Evolutionary conservation across 164 flowering plant genomes (phyloP).

Genomic region (Chimonanthus praecox): DNA sequence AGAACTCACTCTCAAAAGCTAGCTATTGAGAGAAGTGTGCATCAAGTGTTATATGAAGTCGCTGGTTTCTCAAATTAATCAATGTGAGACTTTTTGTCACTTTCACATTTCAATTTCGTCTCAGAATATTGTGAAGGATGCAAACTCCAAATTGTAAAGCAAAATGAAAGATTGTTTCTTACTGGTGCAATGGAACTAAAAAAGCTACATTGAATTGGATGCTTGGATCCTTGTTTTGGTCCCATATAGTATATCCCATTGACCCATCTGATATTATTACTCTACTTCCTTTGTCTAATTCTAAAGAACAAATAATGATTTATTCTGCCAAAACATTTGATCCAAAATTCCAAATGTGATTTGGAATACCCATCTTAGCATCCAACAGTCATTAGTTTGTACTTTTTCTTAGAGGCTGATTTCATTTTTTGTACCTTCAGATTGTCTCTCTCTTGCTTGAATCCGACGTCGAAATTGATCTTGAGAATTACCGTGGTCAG

Average conservation of each 20-base stretch:
- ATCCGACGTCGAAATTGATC: conserved; percentile 85
- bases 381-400: neutral
- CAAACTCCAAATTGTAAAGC: neutral
- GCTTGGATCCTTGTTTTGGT: neutral
- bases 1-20: too few species aligned
- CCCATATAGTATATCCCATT: too few species aligned
- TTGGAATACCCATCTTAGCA: neutral
- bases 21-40: too few species aligned
- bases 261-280: neutral
- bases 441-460: conserved; percentile 80
- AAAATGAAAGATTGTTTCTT: neutral
- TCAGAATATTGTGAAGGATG: neutral
- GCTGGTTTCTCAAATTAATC: too few species aligned
- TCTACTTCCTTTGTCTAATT: neutral
- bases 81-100: too few species aligned
- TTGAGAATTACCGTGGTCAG: conserved; percentile 95
- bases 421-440: conserved; percentile 26
- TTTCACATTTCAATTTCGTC: neutral
- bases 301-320: neutral
- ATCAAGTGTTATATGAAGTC: too few species aligned
- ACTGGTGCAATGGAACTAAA: neutral
- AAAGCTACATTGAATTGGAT: neutral
- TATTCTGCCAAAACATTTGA: neutral
- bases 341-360: neutral
- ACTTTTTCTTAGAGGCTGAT: neutral